Percentiles rank a stretch among this genome's conserved stretches.
Conservation (phyloP, 768 basidiomycete genomes). For the Suillus alpinus region DNA sequence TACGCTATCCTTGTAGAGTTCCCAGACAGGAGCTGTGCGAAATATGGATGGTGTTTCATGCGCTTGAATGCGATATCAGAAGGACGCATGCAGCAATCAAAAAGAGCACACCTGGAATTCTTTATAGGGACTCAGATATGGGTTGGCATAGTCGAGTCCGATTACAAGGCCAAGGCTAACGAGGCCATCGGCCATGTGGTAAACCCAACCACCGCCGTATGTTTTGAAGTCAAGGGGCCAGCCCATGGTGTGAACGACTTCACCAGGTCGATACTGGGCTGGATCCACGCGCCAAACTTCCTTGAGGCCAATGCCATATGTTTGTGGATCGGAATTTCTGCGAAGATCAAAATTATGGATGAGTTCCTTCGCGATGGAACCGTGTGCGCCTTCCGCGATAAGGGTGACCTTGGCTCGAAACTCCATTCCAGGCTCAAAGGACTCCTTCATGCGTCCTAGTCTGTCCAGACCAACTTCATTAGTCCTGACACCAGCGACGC, state of each 20-base stretch:
- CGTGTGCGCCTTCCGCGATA: slow-evolving; percentile 94
- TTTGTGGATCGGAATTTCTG: slow-evolving; percentile 73
- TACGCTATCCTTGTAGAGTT: slow-evolving; percentile 80
- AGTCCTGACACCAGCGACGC: slow-evolving; percentile 70
- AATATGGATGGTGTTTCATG: slow-evolving; percentile 97
- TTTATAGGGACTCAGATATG: slow-evolving; percentile 86
- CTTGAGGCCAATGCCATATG: slow-evolving; percentile 94
- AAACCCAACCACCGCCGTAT: slow-evolving; percentile 86
- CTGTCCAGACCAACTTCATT: slow-evolving; percentile 93
- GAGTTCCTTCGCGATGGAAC: slow-evolving; percentile 80
- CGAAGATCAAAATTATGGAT: slow-evolving; percentile 74
- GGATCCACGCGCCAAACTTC: slow-evolving; percentile 92
- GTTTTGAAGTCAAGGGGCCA: slow-evolving; percentile 85
- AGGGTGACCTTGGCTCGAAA: slow-evolving; percentile 91
- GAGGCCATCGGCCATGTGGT: slow-evolving; percentile 92
- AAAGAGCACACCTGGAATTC: slow-evolving; percentile 76
- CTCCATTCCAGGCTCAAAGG: slow-evolving; percentile 95
- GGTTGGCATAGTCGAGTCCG: slow-evolving; percentile 93
- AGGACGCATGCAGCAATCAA: neutral
- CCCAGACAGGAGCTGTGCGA: slow-evolving; percentile 74
- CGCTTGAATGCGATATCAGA: slow-evolving; percentile 40
- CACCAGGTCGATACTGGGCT: slow-evolving; percentile 55
- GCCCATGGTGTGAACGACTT: slow-evolving; percentile 92
- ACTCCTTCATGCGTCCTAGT: slow-evolving; percentile 70
- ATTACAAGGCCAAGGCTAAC: slow-evolving; percentile 90